Percentiles rank a stretch among this genome's conserved stretches.
Evolutionary conservation across 23 red algal genomes (phyloP).

Genomic region (Gracilaria domingensis): DNA sequence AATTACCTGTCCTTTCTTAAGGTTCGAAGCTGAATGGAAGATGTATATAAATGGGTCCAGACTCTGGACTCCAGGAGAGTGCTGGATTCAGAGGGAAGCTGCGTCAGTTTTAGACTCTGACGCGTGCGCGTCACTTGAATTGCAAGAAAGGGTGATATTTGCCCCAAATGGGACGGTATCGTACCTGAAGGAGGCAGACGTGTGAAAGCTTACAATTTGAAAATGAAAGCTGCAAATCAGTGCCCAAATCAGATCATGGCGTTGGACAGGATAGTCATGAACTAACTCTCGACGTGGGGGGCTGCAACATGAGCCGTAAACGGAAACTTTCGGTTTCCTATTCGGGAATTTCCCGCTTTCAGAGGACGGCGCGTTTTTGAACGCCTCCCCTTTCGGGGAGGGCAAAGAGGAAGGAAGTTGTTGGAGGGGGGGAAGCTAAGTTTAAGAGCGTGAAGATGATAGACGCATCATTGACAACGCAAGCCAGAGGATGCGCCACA

Average conservation of each 20-base stretch:
- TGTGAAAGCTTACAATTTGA: not conserved
- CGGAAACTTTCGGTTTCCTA: not conserved
- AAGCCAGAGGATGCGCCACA: not conserved
- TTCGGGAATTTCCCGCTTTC: not conserved
- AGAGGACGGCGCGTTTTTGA: not conserved
- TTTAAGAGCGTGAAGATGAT: not conserved
- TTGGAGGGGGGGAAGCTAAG: not conserved
- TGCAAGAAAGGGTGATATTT: not conserved
- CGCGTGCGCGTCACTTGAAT: not conserved
- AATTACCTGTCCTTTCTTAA: too few species aligned
- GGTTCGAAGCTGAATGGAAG: too few species aligned
- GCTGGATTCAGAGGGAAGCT: too few species aligned
- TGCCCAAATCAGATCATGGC: slow-evolving; percentile 2
- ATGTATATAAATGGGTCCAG: too few species aligned
- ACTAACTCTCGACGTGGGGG: not conserved
- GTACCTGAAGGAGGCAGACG: too few species aligned
- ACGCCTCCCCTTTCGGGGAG: not conserved
- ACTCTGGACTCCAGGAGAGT: too few species aligned
- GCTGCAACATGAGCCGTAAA: not conserved
- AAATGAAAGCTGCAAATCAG: not conserved
- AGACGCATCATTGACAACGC: not conserved
- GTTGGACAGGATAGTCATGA: not conserved
- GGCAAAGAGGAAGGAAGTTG: not conserved
- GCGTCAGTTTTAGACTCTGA: too few species aligned
- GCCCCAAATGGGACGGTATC: too few species aligned